Evolutionary conservation across 345 rosid species (phyloP), one percentile per base, ranked within the genome.

Genomic region (Anacardium occidentale): DNA sequence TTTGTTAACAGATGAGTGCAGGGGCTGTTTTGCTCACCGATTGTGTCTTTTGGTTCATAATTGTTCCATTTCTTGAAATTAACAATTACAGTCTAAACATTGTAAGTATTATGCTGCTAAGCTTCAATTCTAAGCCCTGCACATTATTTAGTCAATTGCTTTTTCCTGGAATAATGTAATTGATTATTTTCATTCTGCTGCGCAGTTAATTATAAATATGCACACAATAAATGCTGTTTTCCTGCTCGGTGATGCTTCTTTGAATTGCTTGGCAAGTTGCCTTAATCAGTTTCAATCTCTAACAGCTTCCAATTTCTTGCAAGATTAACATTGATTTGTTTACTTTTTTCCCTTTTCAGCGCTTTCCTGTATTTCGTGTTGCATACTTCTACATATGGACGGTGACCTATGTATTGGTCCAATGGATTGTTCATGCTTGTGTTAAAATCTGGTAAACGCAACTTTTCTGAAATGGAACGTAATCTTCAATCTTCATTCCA

Each of bases 11-110:
- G 99, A 88, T 93, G 85, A 93, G 85, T 85, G 99, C 98, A 21
- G 98, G 99, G n/a, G 96, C 98, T 40, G 99, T 96, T 69, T 62
- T 96, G 87, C 90, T 96, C 54, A 96, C 99, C 7, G 99, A 96
- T 75, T 87, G 84, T 72, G 92, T 93, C 72, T 96, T 96, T 71
- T 96, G 99, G 98, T 83, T 96, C 85, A 81, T 93, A 75, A 79
- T 96, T 57, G 94, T 90, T 55, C 99, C 99, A 14, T 91, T 92
- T 78, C 97, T 92, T 62, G 89, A 87, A 71, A 79, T 86, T 60
- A 91, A 87, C 58, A 91, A 93, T 69, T 90, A 88, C 73, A 78
- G 80, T 29, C 83, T 96, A 47, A 93, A 83, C 68, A 76, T 83
- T 67, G 99, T 93, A 84, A 91, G 99, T 77, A 60, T 45, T 3